A percentile compares a stretch with the other conserved stretches of the same genome.
Evolutionary conservation across 306 rosid species (phyloP).

Genomic region (Sechiopsis laciniata): DNA sequence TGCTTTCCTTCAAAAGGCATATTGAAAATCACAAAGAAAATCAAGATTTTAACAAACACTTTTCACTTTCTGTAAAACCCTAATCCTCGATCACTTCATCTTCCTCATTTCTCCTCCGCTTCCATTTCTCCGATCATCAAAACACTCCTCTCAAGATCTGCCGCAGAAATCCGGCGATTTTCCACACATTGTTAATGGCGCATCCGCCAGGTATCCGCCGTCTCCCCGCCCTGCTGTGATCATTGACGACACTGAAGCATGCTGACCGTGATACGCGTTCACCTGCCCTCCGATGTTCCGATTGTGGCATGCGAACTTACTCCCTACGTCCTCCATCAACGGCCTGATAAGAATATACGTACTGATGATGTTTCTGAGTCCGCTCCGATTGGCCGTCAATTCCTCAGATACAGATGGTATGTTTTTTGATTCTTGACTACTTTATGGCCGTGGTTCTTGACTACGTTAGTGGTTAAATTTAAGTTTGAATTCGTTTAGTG

Average conservation of each 20-base stretch:
- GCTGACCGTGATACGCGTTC: constrained; percentile 95
- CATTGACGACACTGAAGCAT: constrained; percentile 63
- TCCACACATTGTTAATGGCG: constrained; percentile 52
- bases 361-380: constrained; percentile 78
- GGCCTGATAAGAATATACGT: constrained; percentile 42
- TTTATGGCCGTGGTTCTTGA: background rate
- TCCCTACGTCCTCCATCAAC: constrained; percentile 85
- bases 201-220: constrained; percentile 76
- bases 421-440: constrained; percentile 26
- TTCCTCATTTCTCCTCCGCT: too few species aligned
- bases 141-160: too few species aligned
- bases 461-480: too few species aligned
- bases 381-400: constrained; percentile 70
- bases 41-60: too few species aligned
- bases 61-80: too few species aligned
- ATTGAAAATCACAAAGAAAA: too few species aligned
- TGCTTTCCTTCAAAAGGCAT: too few species aligned
- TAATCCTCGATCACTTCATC: too few species aligned
- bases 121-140: too few species aligned
- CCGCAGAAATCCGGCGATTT: constrained; percentile 66
- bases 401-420: constrained; percentile 84
- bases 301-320: constrained; percentile 96
- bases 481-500: too few species aligned
- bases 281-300: constrained; percentile 94
- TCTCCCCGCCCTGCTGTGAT: constrained; percentile 26